Conservation (phyloP, 2,329 filamentous ascomycete species). For the Fusarium begoniae region DNA sequence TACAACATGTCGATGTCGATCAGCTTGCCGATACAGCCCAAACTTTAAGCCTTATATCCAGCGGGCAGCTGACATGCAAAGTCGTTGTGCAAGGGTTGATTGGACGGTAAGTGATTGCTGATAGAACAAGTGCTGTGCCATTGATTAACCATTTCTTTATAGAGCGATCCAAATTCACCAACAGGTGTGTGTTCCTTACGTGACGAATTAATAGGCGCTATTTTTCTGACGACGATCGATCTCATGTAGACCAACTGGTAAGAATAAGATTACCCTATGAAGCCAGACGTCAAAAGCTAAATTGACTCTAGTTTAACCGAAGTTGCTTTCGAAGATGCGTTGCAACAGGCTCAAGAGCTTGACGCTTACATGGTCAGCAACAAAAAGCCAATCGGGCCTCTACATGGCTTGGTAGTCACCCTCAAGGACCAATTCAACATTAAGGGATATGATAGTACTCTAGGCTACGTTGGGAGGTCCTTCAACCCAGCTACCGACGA, state of each 20-base stretch:
- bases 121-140: too few species aligned
- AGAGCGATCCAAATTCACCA: background rate
- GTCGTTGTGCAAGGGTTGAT: background rate
- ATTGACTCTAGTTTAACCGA: background rate
- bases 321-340: background rate
- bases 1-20: background rate
- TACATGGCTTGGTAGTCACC: background rate
- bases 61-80: background rate
- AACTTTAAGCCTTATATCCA: background rate
- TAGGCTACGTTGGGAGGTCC: background rate
- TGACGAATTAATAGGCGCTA: background rate
- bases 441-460: background rate
- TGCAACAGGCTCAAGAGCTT: background rate
- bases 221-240: background rate
- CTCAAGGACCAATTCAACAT: conserved; percentile 2
- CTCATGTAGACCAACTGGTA: background rate
- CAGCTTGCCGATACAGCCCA: background rate
- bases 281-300: background rate
- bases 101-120: background rate
- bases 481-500: background rate
- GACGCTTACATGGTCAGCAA: background rate
- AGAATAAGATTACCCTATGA: background rate
- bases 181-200: background rate
- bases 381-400: background rate
- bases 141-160: too few species aligned